A percentile compares a stretch with the other conserved stretches of the same genome.
These are phyloP conservation scores for Syncephalastrum racemosum DNA, from an alignment of 371 early-diverging fungal species.

Conservation along the genomic window DNA sequence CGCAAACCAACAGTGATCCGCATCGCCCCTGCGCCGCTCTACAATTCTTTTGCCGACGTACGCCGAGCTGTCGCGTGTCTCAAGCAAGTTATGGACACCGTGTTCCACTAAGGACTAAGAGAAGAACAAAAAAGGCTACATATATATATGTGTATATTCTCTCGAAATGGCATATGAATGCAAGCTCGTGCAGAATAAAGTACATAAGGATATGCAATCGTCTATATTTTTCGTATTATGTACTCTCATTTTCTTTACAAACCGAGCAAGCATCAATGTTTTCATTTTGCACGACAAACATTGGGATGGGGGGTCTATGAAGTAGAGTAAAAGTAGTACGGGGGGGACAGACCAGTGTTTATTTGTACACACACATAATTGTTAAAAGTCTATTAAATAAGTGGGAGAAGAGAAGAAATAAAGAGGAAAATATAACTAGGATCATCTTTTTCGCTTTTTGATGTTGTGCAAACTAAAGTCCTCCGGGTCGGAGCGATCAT, in stretches of 20 bases:
- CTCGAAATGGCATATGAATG: too few species aligned
- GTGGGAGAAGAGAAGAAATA: constrained; percentile 1
- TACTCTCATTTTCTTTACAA: background rate
- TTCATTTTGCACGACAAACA: too few species aligned
- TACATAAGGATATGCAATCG: too few species aligned
- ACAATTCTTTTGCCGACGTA: constrained; percentile 87
- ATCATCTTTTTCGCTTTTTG: constrained; percentile 30
- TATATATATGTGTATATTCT: too few species aligned
- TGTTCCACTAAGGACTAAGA: constrained; percentile 21
- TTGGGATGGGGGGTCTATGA: too few species aligned
- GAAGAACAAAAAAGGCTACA: too few species aligned
- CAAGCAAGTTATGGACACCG: constrained; percentile 43
- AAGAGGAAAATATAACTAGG: background rate
- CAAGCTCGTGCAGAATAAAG: too few species aligned
- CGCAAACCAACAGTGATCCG: constrained; percentile 92
- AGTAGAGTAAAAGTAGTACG: too few species aligned
- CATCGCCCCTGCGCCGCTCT: constrained; percentile 88
- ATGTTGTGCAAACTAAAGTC: constrained; percentile 18
- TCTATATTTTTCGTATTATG: too few species aligned
- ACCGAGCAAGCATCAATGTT: too few species aligned
- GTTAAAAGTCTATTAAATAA: constrained; percentile 1
- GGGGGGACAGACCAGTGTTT: too few species aligned
- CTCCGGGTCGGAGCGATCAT: constrained; percentile 11
- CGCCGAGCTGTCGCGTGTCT: constrained; percentile 43
- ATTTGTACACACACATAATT: background rate